Percentiles rank a stretch among this genome's conserved stretches.
These are phyloP conservation scores for Protomyces gravidus DNA, from an alignment of 1,139 yeast species.

Conservation along the genomic window DNA sequence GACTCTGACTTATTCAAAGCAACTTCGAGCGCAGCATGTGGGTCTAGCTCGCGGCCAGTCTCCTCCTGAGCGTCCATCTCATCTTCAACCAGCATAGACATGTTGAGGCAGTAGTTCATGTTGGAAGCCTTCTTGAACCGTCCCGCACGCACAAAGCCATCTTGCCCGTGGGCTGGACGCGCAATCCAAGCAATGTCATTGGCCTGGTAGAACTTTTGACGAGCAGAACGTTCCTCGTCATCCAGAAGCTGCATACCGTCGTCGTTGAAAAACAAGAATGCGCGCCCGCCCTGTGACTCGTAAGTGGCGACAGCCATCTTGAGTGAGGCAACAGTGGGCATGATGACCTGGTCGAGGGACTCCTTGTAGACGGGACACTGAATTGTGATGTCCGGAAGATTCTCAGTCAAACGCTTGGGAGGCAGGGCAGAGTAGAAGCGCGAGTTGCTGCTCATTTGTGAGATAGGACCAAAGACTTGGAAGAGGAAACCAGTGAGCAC, in stretches of 20 bases:
- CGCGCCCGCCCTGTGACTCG: slow-evolving; percentile 29
- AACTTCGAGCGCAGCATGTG: not conserved
- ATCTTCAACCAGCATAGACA: slow-evolving; percentile 30
- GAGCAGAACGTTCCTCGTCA: not conserved
- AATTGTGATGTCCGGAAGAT: slow-evolving; percentile 30
- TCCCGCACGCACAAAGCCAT: slow-evolving; percentile 27
- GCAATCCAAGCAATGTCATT: slow-evolving; percentile 30
- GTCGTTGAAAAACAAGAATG: slow-evolving; percentile 25
- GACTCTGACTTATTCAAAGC: slow-evolving; percentile 7
- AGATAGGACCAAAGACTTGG: slow-evolving; percentile 29
- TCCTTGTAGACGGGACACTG: slow-evolving; percentile 32
- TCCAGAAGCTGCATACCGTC: slow-evolving; percentile 27
- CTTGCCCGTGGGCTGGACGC: slow-evolving; percentile 31
- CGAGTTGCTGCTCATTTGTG: slow-evolving; percentile 29
- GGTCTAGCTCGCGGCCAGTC: not conserved
- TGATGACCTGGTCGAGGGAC: slow-evolving; percentile 27
- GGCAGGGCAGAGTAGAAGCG: slow-evolving; percentile 28
- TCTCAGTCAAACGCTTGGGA: slow-evolving; percentile 28
- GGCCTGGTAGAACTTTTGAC: slow-evolving; percentile 29
- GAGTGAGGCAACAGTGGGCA: slow-evolving; percentile 27
- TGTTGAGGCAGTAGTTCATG: slow-evolving; percentile 14
- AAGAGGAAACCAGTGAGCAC: slow-evolving; percentile 10
- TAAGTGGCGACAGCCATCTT: slow-evolving; percentile 18
- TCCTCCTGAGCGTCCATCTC: slow-evolving; percentile 24
- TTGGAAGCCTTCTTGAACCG: slow-evolving; percentile 20